These are phyloP conservation scores for Sicyos baderoa DNA, from an alignment of 306 rosid genomes.

Conservation along the genomic window DNA sequence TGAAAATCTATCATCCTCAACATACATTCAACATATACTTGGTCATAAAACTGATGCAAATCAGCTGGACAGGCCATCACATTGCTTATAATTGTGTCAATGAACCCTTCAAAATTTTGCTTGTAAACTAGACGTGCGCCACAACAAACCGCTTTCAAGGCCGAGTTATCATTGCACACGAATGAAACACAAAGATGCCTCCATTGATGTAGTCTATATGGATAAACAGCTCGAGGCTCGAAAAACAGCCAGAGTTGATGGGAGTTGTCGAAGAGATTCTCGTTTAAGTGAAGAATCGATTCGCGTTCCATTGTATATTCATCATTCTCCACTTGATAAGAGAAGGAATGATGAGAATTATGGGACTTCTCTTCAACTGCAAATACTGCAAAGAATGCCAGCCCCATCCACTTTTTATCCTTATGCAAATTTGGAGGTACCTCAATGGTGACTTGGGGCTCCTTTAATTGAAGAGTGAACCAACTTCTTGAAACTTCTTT, in stretches of 20 bases:
- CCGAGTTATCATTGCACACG: background rate
- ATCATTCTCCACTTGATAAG: slow-evolving; percentile 15
- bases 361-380: slow-evolving; percentile 6
- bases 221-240: background rate
- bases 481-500: background rate
- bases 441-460: slow-evolving; percentile 2
- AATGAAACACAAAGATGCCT: background rate
- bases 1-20: background rate
- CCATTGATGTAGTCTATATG: slow-evolving; percentile 3
- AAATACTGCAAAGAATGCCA: slow-evolving; percentile 7
- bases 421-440: slow-evolving; percentile 19
- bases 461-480: slow-evolving; percentile 14
- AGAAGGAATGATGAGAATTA: slow-evolving; percentile 13
- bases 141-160: slow-evolving; percentile 10
- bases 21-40: background rate
- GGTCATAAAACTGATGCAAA: background rate
- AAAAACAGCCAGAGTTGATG: background rate
- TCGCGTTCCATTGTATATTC: slow-evolving; percentile 5
- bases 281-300: background rate
- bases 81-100: background rate
- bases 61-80: background rate
- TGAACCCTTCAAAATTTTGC: slow-evolving; percentile 2
- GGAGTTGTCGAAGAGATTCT: background rate
- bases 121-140: slow-evolving; percentile 19
- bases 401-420: slow-evolving; percentile 18